Conservation (phyloP, 2,329 filamentous ascomycete species). For the Exophiala oligosperma region DNA sequence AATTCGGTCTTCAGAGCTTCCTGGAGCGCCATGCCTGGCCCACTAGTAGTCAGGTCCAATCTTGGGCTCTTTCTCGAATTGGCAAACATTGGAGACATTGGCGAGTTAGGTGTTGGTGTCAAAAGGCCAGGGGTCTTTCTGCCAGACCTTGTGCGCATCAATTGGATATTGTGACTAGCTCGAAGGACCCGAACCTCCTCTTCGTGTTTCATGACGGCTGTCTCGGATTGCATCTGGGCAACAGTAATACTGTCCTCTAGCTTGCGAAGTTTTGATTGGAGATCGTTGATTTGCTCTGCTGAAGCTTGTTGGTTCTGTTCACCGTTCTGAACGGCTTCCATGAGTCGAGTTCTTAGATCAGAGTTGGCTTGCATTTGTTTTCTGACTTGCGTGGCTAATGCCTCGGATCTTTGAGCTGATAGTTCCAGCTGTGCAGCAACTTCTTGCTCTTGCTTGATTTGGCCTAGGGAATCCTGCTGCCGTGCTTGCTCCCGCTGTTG, state of each 20-base stretch:
- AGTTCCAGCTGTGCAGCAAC: slow-evolving; percentile 70
- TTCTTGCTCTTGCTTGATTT: slow-evolving; percentile 67
- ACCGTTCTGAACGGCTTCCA: slow-evolving; percentile 76
- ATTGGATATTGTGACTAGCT: slow-evolving; percentile 73
- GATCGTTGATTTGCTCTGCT: slow-evolving; percentile 75
- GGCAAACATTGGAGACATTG: slow-evolving; percentile 63
- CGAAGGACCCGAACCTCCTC: slow-evolving; percentile 76
- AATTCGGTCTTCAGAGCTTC: slow-evolving; percentile 72
- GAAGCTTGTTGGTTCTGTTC: slow-evolving; percentile 81
- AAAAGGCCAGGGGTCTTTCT: slow-evolving; percentile 42
- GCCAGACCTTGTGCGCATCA: slow-evolving; percentile 68
- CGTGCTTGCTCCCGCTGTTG: slow-evolving; percentile 61
- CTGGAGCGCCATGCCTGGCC: slow-evolving; percentile 58
- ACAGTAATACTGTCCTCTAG: slow-evolving; percentile 82
- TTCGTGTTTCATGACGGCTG: slow-evolving; percentile 78
- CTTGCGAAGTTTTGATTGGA: slow-evolving; percentile 76
- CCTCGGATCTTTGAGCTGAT: slow-evolving; percentile 75
- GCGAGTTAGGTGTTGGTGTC: slow-evolving; percentile 57
- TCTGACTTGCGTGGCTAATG: slow-evolving; percentile 75
- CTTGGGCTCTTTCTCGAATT: slow-evolving; percentile 55
- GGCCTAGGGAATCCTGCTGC: slow-evolving; percentile 61
- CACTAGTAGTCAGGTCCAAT: slow-evolving; percentile 62
- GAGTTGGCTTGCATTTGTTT: slow-evolving; percentile 78
- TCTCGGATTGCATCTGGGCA: slow-evolving; percentile 84
- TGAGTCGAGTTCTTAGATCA: slow-evolving; percentile 71